Evolutionary conservation across 2,329 filamentous ascomycete species (phyloP), one percentile per base, ranked within the genome.

Genomic region (Beauveria rudraprayagi): DNA sequence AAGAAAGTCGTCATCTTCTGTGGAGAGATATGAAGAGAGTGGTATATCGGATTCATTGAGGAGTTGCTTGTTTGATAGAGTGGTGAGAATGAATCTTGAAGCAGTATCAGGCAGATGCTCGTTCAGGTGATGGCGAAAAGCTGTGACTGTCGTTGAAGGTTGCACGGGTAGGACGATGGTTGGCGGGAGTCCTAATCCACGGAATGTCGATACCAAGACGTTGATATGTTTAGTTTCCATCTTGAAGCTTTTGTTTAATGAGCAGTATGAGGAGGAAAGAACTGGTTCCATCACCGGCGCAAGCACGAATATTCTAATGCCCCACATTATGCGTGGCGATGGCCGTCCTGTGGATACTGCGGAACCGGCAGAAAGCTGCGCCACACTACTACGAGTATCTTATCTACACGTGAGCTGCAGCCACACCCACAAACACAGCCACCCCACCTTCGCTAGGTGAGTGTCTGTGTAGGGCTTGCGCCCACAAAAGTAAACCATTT

Each of bases 131-230:
- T 83, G 74, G 66, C 86, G 85, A 19, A 97, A 79, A 65, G 91
- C 83, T 61, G 82, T 79, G 67, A 92, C 77, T 14, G 85, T 83
- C 8, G 88, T 84, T 37, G 85, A 79, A 28, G 83, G 76, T 9
- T 84, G 78, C 24, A 95, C 77, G 1, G 90, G 86, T n/a, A 97
- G 80, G 5, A 89, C 86, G 40, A 96, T 80, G 0, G 92, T 95
- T n/a, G 89, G 78, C 2, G 93, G 92, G 7, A 96, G 82, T 52
- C 88, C 87, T 19, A 96, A 82, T 65, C 93, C 93, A 8, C 88
- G 82, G 70, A 97, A 93, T 64, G 88, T 91, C 67, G 91, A 88
- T 63, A 99, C 79, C 62, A 97, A 84, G 65, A 97, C 80, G 75
- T 96, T 96, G 71, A 96, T 77, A 44, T 78, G 83, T 64, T 72